Base-by-base conservation (phyloP, 306 rosid genomes). In the Castanea crenata region DNA sequence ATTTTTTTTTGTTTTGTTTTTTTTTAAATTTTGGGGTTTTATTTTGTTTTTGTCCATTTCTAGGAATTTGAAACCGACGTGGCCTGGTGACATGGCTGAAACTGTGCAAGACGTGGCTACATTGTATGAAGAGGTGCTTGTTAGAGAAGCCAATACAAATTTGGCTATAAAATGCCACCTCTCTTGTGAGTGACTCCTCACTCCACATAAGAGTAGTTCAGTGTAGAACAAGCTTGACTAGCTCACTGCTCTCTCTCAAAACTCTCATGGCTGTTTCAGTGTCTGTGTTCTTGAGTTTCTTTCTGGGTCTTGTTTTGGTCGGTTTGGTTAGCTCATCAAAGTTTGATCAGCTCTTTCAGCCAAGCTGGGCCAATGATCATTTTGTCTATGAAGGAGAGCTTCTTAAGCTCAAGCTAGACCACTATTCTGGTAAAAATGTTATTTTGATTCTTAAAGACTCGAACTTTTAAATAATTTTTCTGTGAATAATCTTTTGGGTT, bases 291-390 rank as follows among this genome's bases (percentile, higher is more conserved):
- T 52, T 92, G 4, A 74, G 69, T 11, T 18, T 86, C 23, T 70
- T 80, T 27, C 70, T 90, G 76, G 87, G 87, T 77, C 55, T 90
- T 72, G n/a, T 85, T 61, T 51, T 80, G 20, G 77, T 86, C 70
- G 89, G 92, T 21, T 67, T 75, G 15, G 93, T 59, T 62, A 76
- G 82, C 85, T 91, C 92, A 55, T 85, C 94, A 1, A 90, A 87
- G 49, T 95, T 95, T 69, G 97, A 88, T 1, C 87, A 95, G 55
- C 98, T 95, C 55, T 95, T 91, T 75, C 98, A 95, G 58, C 93
- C 99, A 0, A 55, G 83, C 61, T 95, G 99, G 99, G 98, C 98
- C 38, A 34, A 61, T 4, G 99, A 95, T 83, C 99, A 95, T 85
- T 91, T 93, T 76, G 23, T 15, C 46, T 80, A 93, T 25, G 95